phyloP scores from a whole-genome alignment of 2,329 filamentous ascomycete genomes.

The Ascochyta lentis region DNA sequence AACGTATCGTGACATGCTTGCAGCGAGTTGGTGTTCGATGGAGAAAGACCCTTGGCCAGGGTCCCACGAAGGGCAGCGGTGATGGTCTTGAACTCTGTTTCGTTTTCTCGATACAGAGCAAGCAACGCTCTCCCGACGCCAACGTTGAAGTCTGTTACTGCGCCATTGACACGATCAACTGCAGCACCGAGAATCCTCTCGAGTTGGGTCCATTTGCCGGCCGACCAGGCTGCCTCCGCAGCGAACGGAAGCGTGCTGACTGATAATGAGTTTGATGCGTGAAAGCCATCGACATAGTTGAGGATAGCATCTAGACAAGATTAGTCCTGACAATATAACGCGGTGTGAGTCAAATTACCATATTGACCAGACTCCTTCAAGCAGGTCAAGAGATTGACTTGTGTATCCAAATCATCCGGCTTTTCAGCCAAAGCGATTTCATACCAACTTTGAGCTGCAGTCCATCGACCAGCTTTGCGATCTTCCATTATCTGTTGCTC shows the following conservation, averaged over 20 bases:
- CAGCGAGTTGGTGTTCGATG: slow-evolving; percentile 78
- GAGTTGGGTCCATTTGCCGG: slow-evolving; percentile 79
- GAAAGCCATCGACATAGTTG: slow-evolving; percentile 83
- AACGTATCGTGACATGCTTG: slow-evolving; percentile 85
- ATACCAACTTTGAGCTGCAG: slow-evolving; percentile 96
- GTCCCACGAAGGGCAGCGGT: slow-evolving; percentile 72
- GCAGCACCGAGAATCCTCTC: slow-evolving; percentile 63
- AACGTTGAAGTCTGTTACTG: slow-evolving; percentile 77
- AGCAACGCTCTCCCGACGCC: slow-evolving; percentile 74
- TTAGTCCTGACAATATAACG: slow-evolving; percentile 24
- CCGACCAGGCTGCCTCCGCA: slow-evolving; percentile 91
- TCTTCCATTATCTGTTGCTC: slow-evolving; percentile 94
- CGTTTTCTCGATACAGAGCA: slow-evolving; percentile 63
- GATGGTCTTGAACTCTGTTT: slow-evolving; percentile 60
- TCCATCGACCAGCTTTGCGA: slow-evolving; percentile 90
- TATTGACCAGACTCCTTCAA: slow-evolving; percentile 96
- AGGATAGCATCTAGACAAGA: slow-evolving; percentile 73
- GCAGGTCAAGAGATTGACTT: slow-evolving; percentile 84
- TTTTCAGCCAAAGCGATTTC: slow-evolving; percentile 84
- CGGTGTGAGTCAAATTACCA: slow-evolving; percentile 60
- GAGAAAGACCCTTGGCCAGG: slow-evolving; percentile 76
- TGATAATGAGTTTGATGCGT: slow-evolving; percentile 44
- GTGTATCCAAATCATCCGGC: slow-evolving; percentile 77
- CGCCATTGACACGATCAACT: slow-evolving; percentile 48
- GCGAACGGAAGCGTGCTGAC: slow-evolving; percentile 76